Conservation (phyloP, 257 asterid genomes). For the Penstemon eatonii region DNA sequence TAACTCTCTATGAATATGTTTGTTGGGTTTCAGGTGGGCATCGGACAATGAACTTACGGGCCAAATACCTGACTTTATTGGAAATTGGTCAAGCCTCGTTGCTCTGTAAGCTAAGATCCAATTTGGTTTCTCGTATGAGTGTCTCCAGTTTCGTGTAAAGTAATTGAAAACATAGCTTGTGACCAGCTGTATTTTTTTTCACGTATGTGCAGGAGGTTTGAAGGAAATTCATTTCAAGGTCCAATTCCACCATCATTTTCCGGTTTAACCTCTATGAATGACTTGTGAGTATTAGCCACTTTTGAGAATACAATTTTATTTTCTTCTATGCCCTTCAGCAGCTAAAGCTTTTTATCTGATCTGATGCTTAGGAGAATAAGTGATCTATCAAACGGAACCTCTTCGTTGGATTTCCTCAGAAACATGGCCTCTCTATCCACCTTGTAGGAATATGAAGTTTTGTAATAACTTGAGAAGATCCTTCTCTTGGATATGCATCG, state of each 20-base stretch:
- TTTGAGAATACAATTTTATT: neutral
- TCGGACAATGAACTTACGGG: conserved; percentile 68
- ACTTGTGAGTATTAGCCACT: conserved; percentile 48
- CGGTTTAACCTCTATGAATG: conserved; percentile 57
- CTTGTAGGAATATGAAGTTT: conserved; percentile 49
- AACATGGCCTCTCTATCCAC: conserved; percentile 47
- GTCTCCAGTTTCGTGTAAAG: neutral
- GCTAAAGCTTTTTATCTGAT: conserved; percentile 26
- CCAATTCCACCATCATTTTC: conserved; percentile 69
- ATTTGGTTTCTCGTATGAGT: neutral
- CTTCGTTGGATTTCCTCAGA: conserved; percentile 62
- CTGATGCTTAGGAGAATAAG: conserved; percentile 68
- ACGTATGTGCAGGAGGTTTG: conserved; percentile 57
- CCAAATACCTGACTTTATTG: conserved; percentile 70
- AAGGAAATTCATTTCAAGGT: conserved; percentile 81
- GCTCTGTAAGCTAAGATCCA: conserved; percentile 46
- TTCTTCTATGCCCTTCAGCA: neutral
- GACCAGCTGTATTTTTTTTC: neutral
- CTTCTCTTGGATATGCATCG: neutral
- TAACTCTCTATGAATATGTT: neutral
- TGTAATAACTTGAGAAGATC: conserved; percentile 7
- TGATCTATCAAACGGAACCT: conserved; percentile 68
- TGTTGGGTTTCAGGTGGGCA: conserved; percentile 53
- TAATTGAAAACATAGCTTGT: conserved; percentile 16
- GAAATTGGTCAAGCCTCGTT: conserved; percentile 57